These are phyloP conservation scores for Dittrichia graveolens DNA, from an alignment of 129 eudicot genomes.

Conservation along the genomic window DNA sequence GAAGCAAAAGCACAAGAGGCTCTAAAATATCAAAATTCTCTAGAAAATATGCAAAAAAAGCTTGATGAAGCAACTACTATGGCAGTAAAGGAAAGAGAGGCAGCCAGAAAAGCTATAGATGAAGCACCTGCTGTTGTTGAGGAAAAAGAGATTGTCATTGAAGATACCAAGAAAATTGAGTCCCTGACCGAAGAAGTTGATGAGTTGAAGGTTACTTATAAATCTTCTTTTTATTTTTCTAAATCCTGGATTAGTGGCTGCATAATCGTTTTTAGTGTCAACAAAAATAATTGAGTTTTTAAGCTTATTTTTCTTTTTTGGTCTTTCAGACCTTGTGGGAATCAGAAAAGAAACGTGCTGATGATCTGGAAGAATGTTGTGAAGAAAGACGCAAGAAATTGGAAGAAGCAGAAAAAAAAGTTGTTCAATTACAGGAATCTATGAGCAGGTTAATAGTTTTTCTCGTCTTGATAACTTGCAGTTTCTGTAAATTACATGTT, in stretches of 20 bases:
- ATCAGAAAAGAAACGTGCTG: constrained; percentile 61
- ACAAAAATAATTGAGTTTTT: constrained; percentile 6
- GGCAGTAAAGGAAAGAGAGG: constrained; percentile 77
- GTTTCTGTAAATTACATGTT: constrained; percentile 17
- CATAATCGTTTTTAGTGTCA: neutral
- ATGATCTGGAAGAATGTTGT: constrained; percentile 52
- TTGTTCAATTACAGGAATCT: constrained; percentile 68
- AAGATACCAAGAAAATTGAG: constrained; percentile 82
- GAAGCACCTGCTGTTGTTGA: constrained; percentile 94
- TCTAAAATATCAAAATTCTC: constrained; percentile 58
- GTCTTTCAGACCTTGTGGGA: constrained; percentile 54
- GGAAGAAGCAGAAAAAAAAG: constrained; percentile 81
- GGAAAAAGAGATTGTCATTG: constrained; percentile 79
- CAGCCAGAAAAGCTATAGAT: constrained; percentile 88
- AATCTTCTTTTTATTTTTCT: neutral
- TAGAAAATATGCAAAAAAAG: constrained; percentile 67
- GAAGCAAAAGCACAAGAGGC: constrained; percentile 84
- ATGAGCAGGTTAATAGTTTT: constrained; percentile 51
- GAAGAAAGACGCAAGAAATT: constrained; percentile 72
- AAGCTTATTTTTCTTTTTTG: constrained; percentile 18
- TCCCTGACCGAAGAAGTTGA: constrained; percentile 61
- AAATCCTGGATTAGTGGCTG: constrained; percentile 4
- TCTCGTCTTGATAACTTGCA: constrained; percentile 10
- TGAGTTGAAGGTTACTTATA: constrained; percentile 57
- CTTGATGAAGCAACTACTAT: constrained; percentile 76